Conservation (phyloP, 495 filamentous ascomycete genomes). For the Neurospora intermedia region DNA sequence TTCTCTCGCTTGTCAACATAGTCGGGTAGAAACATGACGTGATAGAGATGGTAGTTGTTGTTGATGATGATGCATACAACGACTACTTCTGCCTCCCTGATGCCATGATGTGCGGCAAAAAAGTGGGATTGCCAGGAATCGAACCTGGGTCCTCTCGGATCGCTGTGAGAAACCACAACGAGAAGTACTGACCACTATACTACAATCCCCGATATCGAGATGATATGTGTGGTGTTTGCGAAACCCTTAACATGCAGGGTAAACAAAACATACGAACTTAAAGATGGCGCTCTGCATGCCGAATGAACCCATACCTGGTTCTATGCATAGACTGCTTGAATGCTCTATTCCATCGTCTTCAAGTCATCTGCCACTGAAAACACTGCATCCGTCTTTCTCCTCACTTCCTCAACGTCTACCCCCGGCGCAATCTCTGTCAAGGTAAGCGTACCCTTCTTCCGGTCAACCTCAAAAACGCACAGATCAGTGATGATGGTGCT, state of each 20-base stretch:
- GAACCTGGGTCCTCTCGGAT: background rate
- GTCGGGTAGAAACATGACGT: background rate
- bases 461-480: conserved; percentile 48
- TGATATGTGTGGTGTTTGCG: background rate
- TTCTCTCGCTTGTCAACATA: background rate
- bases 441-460: conserved; percentile 36
- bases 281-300: background rate
- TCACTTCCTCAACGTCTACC: conserved; percentile 42
- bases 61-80: background rate
- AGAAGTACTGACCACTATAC: background rate
- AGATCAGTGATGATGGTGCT: conserved; percentile 49
- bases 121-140: background rate
- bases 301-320: background rate
- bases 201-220: background rate
- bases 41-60: background rate
- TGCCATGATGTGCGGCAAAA: background rate
- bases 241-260: background rate
- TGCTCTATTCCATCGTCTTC: conserved; percentile 32
- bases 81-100: background rate
- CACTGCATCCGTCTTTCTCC: conserved; percentile 42
- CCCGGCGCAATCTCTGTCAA: conserved; percentile 47
- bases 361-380: conserved; percentile 40
- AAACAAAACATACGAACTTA: background rate
- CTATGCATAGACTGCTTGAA: background rate
- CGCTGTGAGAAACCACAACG: background rate